Evolutionary conservation across 208 protist genomes (phyloP), one percentile per base, ranked within the genome.

Genomic region (Leishmania martiniquensis): DNA sequence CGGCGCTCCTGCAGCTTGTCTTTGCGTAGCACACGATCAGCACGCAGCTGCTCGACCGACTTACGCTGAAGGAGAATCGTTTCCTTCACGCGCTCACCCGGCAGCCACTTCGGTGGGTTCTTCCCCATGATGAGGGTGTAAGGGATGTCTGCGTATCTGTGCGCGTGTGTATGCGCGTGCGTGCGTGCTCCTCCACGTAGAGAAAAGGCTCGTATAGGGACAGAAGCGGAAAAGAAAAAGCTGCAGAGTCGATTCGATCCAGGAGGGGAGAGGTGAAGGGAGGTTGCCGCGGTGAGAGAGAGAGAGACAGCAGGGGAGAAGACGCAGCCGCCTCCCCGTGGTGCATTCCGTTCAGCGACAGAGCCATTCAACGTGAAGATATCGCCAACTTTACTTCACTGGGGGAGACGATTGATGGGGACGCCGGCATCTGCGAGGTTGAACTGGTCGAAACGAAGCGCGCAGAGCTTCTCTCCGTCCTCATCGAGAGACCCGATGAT

Each of bases 61-160:
- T 96, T 96, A 63, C 93, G 93, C 84, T 97, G 93, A 51, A 96
- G 85, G 20, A 97, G 89, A 77, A 97, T 96, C 15, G 93, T 97
- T 84, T 97, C 93, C 89, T 96, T 97, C 83, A 97, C 93, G n/a
- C 93, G 93, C 39, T 96, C 90, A 3, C 93, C 93, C 2, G 93
- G 93, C 5, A 97, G 92, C 93, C 93, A 97, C 79, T 97, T 97
- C 32, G 93, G 93, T 20, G 93, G 93, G 63, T 90, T 87, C 82
- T 96, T 95, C 37, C 91, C 93, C 93, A 97, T 97, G 60, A 70
- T 77, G 57, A 1, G 1, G 29, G 45, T 17, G 42, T 20, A 44
- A 39, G 29, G 57, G 63, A 45, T 25, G n/a, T n/a, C n/a, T n/a
- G n/a, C n/a, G n/a, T n/a, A n/a, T n/a, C n/a, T n/a, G n/a, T n/a